These are phyloP conservation scores for Mycotypha africana DNA, from an alignment of 371 early-diverging fungal species.

Conservation along the genomic window DNA sequence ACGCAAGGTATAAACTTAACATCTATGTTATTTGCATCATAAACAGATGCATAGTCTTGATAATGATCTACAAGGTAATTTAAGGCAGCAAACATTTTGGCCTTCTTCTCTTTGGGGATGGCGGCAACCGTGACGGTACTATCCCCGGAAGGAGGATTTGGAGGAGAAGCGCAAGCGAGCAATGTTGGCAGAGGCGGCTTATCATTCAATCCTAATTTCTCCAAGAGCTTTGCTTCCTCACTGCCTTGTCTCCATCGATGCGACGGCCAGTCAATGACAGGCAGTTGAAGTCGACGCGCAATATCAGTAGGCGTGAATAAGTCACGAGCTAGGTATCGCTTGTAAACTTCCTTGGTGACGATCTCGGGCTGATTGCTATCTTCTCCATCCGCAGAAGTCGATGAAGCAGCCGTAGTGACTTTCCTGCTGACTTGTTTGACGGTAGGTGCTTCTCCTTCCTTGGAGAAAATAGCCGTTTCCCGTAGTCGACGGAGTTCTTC, in stretches of 20 bases:
- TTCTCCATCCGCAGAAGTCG: conserved; percentile 3
- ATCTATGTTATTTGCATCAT: conserved; percentile 39
- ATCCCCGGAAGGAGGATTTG: conserved; percentile 6
- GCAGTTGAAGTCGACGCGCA: conserved; percentile 56
- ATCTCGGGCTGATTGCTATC: conserved; percentile 14
- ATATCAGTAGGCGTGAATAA: conserved; percentile 69
- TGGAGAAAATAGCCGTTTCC: conserved; percentile 69
- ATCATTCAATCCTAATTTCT: conserved; percentile 56
- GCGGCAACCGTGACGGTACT: too few species aligned
- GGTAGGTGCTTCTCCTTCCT: conserved; percentile 35
- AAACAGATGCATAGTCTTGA: conserved; percentile 43
- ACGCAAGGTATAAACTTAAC: conserved; percentile 64
- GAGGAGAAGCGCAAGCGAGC: conserved; percentile 46
- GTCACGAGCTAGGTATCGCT: conserved; percentile 63
- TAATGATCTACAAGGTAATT: conserved; percentile 73
- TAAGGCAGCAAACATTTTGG: conserved; percentile 48
- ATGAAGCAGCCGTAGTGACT: too few species aligned
- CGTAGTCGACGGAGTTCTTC: conserved; percentile 60
- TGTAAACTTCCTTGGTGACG: conserved; percentile 16
- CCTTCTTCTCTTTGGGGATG: too few species aligned
- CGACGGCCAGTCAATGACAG: conserved; percentile 68
- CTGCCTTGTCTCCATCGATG: conserved; percentile 45
- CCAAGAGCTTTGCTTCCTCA: conserved; percentile 61
- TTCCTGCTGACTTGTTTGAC: conserved; percentile 13
- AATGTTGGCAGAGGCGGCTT: conserved; percentile 53